phyloP scores from a whole-genome alignment of 164 flowering plant genomes.

The Akebia trifoliata region DNA sequence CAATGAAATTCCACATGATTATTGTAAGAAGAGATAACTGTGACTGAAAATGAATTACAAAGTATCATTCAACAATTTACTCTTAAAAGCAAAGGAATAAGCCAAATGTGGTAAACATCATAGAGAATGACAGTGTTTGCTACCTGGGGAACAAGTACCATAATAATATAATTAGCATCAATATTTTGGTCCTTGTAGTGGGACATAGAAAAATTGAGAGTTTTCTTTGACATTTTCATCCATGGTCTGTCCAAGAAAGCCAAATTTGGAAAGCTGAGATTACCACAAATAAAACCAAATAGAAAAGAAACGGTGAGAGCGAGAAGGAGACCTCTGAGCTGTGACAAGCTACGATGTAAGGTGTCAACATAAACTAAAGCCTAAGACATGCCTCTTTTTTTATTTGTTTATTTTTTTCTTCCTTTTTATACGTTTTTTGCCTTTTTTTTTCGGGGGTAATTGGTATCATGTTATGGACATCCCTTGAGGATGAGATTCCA shows the following conservation, averaged over 20 bases:
- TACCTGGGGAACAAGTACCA: constrained; percentile 33
- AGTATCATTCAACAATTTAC: constrained; percentile 34
- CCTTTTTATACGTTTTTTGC: too few relatives aligned
- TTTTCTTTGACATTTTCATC: constrained; percentile 77
- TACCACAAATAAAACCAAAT: not conserved
- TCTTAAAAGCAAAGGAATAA: constrained; percentile 66
- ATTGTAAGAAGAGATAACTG: not conserved
- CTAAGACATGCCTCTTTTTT: too few relatives aligned
- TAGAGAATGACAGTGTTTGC: constrained; percentile 62
- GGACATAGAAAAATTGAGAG: constrained; percentile 86
- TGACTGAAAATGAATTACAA: not conserved
- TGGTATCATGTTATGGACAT: too few relatives aligned
- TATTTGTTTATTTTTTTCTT: too few relatives aligned
- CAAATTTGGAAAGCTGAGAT: constrained; percentile 6
- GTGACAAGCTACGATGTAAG: constrained; percentile 83
- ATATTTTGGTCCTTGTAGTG: constrained; percentile 37
- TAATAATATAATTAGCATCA: not conserved
- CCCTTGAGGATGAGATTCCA: too few relatives aligned
- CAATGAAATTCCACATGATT: too few relatives aligned
- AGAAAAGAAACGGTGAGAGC: not conserved
- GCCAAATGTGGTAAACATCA: constrained; percentile 92
- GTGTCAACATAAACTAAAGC: too few relatives aligned
- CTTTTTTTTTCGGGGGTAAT: too few relatives aligned
- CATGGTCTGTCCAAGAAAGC: constrained; percentile 50
- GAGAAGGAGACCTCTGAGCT: constrained; percentile 58